Evolutionary conservation across 2,329 filamentous ascomycete species (phyloP).

Genomic region (Endocalyx cinctus): DNA sequence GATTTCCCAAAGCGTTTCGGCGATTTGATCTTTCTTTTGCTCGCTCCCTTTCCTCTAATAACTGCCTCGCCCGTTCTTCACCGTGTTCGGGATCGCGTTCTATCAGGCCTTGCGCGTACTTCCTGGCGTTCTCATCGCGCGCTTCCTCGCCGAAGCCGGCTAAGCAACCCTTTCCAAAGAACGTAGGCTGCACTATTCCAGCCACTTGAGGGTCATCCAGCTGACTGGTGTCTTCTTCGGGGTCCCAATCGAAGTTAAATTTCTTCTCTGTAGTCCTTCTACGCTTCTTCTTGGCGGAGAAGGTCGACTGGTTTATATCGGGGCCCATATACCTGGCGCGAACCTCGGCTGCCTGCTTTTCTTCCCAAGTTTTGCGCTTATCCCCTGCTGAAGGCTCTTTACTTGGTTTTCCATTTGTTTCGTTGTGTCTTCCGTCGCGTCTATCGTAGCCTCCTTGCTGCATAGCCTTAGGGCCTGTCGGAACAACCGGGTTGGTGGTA

Average conservation of each 20-base stretch:
- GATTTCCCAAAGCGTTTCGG: constrained; percentile 76
- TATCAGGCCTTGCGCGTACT: constrained; percentile 65
- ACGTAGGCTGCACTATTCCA: constrained; percentile 59
- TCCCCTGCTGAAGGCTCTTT: constrained; percentile 13
- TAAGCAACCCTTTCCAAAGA: constrained; percentile 44
- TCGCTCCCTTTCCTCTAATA: constrained; percentile 79
- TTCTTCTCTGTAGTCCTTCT: constrained; percentile 91
- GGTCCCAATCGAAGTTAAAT: constrained; percentile 98
- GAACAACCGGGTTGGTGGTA: constrained; percentile 45
- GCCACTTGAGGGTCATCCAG: constrained; percentile 81
- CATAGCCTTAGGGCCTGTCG: constrained; percentile 70
- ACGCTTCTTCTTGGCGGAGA: constrained; percentile 94
- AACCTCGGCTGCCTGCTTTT: constrained; percentile 69
- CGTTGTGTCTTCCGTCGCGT: constrained; percentile 36
- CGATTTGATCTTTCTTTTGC: constrained; percentile 69
- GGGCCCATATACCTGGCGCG: constrained; percentile 87
- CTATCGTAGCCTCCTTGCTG: constrained; percentile 39
- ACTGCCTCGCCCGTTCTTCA: constrained; percentile 67
- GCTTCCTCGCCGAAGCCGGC: constrained; percentile 50
- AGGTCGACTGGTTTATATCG: constrained; percentile 75
- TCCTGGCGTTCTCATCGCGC: constrained; percentile 49
- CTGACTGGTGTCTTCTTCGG: constrained; percentile 83
- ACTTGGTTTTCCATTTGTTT: constrained; percentile 19
- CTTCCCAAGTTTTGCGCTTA: constrained; percentile 37
- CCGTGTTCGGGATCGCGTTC: constrained; percentile 74